phyloP scores from a whole-genome alignment of 1,284 basidiomycete species.

The Sanghuangporus weigelae region DNA sequence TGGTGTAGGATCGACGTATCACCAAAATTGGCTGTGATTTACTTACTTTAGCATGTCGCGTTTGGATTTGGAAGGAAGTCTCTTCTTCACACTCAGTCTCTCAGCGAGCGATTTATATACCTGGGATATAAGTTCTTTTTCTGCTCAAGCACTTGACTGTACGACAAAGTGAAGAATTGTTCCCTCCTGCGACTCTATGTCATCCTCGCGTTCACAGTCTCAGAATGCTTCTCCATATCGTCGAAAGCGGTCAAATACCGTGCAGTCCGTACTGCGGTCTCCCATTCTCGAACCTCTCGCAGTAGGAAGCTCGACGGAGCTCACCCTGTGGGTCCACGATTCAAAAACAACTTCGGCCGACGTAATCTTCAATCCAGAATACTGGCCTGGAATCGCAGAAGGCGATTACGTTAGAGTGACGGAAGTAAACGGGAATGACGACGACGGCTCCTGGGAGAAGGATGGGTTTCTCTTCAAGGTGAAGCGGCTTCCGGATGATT shows the following conservation, averaged over 20 bases:
- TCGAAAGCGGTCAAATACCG: constrained; percentile 67
- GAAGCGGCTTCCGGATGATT: constrained; percentile 46
- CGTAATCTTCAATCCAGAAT: constrained; percentile 63
- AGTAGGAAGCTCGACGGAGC: constrained; percentile 52
- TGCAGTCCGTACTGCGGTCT: constrained; percentile 50
- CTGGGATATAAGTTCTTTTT: too few species aligned
- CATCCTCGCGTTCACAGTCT: constrained; percentile 54
- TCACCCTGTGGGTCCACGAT: constrained; percentile 73
- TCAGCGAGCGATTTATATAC: too few species aligned
- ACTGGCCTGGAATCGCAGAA: constrained; percentile 69
- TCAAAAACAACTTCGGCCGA: constrained; percentile 41
- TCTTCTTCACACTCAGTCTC: too few species aligned
- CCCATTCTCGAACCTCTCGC: constrained; percentile 37
- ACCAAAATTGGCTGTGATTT: too few species aligned
- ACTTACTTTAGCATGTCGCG: too few species aligned
- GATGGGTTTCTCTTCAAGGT: constrained; percentile 59
- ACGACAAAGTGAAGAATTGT: too few species aligned
- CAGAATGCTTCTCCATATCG: constrained; percentile 41
- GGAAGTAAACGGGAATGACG: constrained; percentile 35
- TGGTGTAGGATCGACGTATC: too few species aligned
- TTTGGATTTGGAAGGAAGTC: too few species aligned
- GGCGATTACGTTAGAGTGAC: constrained; percentile 65
- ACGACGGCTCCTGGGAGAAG: constrained; percentile 22
- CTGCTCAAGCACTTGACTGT: too few species aligned
- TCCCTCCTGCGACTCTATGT: constrained; percentile 33